Evolutionary conservation across 129 eudicot species (phyloP), one percentile per base, ranked within the genome.

Genomic region (Flaveria sonorensis): DNA sequence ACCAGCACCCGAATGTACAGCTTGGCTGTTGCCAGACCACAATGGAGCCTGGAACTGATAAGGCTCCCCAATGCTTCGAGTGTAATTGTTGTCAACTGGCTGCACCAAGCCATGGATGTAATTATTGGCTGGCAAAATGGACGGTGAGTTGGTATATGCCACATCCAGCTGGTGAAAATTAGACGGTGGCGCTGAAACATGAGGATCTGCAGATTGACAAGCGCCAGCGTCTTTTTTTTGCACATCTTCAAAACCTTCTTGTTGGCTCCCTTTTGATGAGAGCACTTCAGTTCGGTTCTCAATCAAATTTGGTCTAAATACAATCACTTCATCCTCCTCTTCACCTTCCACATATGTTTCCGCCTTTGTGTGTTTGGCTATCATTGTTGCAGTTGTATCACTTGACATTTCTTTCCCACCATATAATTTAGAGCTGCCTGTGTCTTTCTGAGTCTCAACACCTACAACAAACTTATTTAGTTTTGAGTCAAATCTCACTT

Each of bases 281-380:
- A 32, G 51, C 72, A 64, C 61, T 71, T 81, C 87, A 32, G 63
- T 79, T 50, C 76, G 93, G 73, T 79, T 86, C 13, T 88, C 93
- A 68, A 61, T 32, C 65, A 83, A 32, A 53, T 74, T 73, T 70
- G 93, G 90, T 75, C 80, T 79, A 63, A 88, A 88, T 40, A 88
- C 81, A 83, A 88, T 88, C 77, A 81, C 93, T 79, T 88, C 93
- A 63, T 85, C 89, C 6, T 88, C 93, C 30, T 86, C 92, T 45
- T 88, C 92, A 73, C 64, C 79, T 68, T 82, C 91, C 71, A 78
- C 72, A 7, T 61, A 52, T 13, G 77, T 51, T 39, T 86, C 71
- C 21, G 59, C 46, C 46, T 82, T 80, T 57, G 60, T 65, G 46
- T 42, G 83, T 66, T 39, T 62, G 19, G 24, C 76, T 11, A 51